phyloP scores from a whole-genome alignment of 495 filamentous ascomycete species.

The Acidomyces sp. region DNA sequence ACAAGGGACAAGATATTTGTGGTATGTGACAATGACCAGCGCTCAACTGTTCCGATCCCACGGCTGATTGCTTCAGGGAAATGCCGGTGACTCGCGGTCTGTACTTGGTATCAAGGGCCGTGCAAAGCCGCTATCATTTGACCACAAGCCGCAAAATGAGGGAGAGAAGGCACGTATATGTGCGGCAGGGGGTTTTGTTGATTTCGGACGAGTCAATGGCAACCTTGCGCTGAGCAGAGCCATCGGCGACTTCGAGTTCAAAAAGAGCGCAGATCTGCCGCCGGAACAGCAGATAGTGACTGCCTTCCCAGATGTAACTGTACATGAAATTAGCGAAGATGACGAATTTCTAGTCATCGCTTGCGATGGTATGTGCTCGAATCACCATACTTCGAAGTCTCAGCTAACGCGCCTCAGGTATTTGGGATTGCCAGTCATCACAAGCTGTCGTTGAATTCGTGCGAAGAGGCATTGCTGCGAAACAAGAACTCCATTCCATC shows the following conservation, averaged over 20 bases:
- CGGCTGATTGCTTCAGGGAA: slow-evolving; percentile 47
- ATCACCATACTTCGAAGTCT: not conserved
- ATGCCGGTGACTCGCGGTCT: slow-evolving; percentile 88
- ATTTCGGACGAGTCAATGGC: slow-evolving; percentile 96
- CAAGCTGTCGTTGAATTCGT: slow-evolving; percentile 96
- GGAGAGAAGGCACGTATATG: slow-evolving; percentile 97
- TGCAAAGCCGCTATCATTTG: slow-evolving; percentile 91
- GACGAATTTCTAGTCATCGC: slow-evolving; percentile 96
- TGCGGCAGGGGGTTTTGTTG: slow-evolving; percentile 92
- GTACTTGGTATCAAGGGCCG: slow-evolving; percentile 91
- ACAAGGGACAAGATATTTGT: slow-evolving; percentile 87
- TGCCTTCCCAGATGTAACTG: slow-evolving; percentile 82
- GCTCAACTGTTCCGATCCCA: slow-evolving; percentile 16
- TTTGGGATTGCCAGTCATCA: slow-evolving; percentile 98
- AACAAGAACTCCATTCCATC: slow-evolving; percentile 82
- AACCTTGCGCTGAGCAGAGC: slow-evolving; percentile 95
- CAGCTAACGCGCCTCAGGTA: slow-evolving; percentile 47
- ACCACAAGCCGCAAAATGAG: slow-evolving; percentile 98
- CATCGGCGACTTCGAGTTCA: slow-evolving; percentile 99
- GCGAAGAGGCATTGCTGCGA: slow-evolving; percentile 83
- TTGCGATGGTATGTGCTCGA: slow-evolving; percentile 64
- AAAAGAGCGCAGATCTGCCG: slow-evolving; percentile 91
- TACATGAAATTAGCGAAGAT: slow-evolving; percentile 80
- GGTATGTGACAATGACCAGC: slow-evolving; percentile 42
- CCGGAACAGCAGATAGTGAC: slow-evolving; percentile 98